Percentiles rank a stretch among this genome's conserved stretches.
Evolutionary conservation across 2,329 filamentous ascomycete genomes (phyloP).

Genomic region (Phyllachora maydis): DNA sequence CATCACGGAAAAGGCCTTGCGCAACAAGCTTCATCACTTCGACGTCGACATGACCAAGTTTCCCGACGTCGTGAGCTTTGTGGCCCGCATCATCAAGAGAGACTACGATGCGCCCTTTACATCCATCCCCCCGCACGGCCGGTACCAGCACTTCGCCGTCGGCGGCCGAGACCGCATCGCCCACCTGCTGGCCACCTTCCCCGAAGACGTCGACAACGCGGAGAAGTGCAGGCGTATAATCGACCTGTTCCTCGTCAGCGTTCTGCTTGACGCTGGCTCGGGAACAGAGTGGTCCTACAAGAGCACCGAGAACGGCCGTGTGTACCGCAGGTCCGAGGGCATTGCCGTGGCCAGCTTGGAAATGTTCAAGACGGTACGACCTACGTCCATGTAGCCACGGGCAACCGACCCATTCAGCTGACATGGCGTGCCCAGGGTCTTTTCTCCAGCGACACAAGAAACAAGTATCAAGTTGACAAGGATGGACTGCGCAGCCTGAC

Average conservation of each 20-base stretch:
- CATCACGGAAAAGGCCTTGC: slow-evolving; percentile 56
- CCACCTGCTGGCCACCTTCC: slow-evolving; percentile 50
- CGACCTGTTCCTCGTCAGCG: slow-evolving; percentile 61
- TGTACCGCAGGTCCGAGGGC: slow-evolving; percentile 74
- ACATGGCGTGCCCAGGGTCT: slow-evolving; percentile 43
- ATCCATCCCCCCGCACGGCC: slow-evolving; percentile 64
- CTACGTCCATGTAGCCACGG: too few relatives aligned
- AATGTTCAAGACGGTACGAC: slow-evolving; percentile 87
- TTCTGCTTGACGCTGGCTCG: slow-evolving; percentile 71
- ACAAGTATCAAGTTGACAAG: slow-evolving; percentile 81
- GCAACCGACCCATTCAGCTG: too few relatives aligned
- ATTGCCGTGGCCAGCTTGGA: slow-evolving; percentile 59
- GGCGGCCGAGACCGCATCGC: slow-evolving; percentile 56
- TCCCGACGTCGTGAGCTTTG: slow-evolving; percentile 62
- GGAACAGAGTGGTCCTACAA: slow-evolving; percentile 85
- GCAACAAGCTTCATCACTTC: slow-evolving; percentile 66
- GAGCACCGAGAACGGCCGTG: slow-evolving; percentile 66
- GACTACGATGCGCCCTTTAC: slow-evolving; percentile 34
- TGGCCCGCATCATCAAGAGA: slow-evolving; percentile 81
- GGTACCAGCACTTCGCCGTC: slow-evolving; percentile 72
- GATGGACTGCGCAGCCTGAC: slow-evolving; percentile 57
- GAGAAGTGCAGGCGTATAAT: slow-evolving; percentile 58
- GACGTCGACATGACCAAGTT: slow-evolving; percentile 77
- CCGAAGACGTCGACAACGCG: slow-evolving; percentile 43
- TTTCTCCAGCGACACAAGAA: slow-evolving; percentile 64